A percentile compares a stretch with the other conserved stretches of the same genome.
Evolutionary conservation across 768 basidiomycete genomes (phyloP).

Genomic region (Daedaleopsis nitida): DNA sequence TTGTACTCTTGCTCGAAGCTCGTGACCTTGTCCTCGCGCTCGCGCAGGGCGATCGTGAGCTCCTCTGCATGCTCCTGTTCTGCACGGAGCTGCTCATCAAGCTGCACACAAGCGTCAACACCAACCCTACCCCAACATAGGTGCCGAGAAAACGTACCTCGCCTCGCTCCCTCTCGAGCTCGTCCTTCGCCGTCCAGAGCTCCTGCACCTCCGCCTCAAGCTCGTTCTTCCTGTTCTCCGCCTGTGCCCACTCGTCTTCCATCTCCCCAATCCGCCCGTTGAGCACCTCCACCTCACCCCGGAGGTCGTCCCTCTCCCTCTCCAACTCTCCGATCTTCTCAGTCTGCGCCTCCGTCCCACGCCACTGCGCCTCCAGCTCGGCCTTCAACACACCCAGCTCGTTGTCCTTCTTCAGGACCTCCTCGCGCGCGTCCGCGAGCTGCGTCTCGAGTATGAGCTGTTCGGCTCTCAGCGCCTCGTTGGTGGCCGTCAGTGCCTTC

Average conservation of each 20-base stretch:
- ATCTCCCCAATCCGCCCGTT: slow-evolving; percentile 46
- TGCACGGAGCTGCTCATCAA: slow-evolving; percentile 54
- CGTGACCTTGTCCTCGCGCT: slow-evolving; percentile 53
- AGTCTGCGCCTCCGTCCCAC: slow-evolving; percentile 56
- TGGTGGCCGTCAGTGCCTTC: slow-evolving; percentile 42
- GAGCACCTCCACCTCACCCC: slow-evolving; percentile 34
- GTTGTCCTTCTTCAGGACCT: slow-evolving; percentile 34
- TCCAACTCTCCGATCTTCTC: slow-evolving; percentile 46
- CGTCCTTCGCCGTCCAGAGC: slow-evolving; percentile 51
- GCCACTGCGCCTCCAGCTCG: slow-evolving; percentile 76
- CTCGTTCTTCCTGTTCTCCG: slow-evolving; percentile 55
- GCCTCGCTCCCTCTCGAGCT: slow-evolving; percentile 55
- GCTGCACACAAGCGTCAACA: slow-evolving; percentile 35
- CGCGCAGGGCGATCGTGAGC: slow-evolving; percentile 50
- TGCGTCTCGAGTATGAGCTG: slow-evolving; percentile 46
- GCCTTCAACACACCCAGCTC: slow-evolving; percentile 47
- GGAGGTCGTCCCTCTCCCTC: slow-evolving; percentile 32
- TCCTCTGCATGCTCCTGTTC: slow-evolving; percentile 54
- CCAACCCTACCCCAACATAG: not conserved
- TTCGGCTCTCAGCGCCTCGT: slow-evolving; percentile 47
- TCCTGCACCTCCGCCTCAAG: slow-evolving; percentile 60
- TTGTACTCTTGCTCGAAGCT: slow-evolving; percentile 58
- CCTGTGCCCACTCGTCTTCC: slow-evolving; percentile 58
- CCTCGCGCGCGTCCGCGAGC: slow-evolving; percentile 37
- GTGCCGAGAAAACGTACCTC: slow-evolving; percentile 41